phyloP scores from a whole-genome alignment of 2,329 filamentous ascomycete genomes.

The Neofusicoccum ribis region DNA sequence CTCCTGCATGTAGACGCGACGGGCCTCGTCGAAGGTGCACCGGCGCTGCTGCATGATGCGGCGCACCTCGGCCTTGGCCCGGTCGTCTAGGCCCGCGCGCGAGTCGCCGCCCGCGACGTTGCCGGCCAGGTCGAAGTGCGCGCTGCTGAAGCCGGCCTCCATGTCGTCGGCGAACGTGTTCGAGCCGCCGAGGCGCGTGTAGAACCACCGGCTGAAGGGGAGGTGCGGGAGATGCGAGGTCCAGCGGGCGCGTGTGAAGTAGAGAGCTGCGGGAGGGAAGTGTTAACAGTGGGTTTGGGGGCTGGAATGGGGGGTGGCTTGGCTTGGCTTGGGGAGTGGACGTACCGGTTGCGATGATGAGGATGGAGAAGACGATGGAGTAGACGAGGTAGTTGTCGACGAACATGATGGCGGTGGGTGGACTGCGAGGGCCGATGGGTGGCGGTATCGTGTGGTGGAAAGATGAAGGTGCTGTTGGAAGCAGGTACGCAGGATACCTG shows the following conservation, averaged over 20 bases:
- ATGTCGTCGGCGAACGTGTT: slow-evolving; percentile 73
- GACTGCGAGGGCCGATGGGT: slow-evolving; percentile 1
- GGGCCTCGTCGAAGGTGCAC: slow-evolving; percentile 87
- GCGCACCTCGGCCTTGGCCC: slow-evolving; percentile 77
- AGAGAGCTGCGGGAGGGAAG: slow-evolving; percentile 58
- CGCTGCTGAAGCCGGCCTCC: slow-evolving; percentile 80
- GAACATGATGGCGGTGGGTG: slow-evolving; percentile 57
- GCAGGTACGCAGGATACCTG: slow-evolving; percentile 15
- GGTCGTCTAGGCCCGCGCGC: slow-evolving; percentile 77
- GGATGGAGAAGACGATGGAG: slow-evolving; percentile 68
- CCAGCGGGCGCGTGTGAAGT: slow-evolving; percentile 80
- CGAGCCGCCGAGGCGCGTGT: slow-evolving; percentile 67
- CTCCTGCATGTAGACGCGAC: slow-evolving; percentile 81
- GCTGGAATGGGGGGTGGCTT: slow-evolving; percentile 20
- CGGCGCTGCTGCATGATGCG: slow-evolving; percentile 85
- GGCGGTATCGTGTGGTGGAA: background rate
- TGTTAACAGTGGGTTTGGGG: slow-evolving; percentile 19
- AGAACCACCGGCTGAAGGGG: slow-evolving; percentile 60
- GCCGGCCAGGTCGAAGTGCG: slow-evolving; percentile 76
- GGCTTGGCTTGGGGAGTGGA: slow-evolving; percentile 21
- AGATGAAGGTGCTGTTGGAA: slow-evolving; percentile 15
- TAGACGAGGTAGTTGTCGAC: slow-evolving; percentile 68
- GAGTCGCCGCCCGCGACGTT: slow-evolving; percentile 81
- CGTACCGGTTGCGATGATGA: slow-evolving; percentile 70
- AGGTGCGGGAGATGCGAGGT: slow-evolving; percentile 60